phyloP scores from a whole-genome alignment of 306 rosid species.

The Dalbergia oliveri region DNA sequence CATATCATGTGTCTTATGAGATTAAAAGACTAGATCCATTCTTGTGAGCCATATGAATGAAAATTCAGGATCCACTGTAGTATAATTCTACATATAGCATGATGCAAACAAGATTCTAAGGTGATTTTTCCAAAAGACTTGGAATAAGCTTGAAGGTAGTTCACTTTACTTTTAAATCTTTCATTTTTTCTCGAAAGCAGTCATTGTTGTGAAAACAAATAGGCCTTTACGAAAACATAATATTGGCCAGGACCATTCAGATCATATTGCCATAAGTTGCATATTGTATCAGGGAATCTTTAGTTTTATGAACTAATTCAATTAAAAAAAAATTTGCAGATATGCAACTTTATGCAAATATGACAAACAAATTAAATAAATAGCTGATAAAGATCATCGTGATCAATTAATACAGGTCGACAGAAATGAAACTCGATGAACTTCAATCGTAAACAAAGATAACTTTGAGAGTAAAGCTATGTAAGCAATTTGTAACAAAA shows the following conservation, averaged over 20 bases:
- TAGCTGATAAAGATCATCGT: neutral
- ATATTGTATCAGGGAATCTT: neutral
- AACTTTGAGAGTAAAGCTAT: neutral
- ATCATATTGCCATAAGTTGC: neutral
- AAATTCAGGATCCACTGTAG: neutral
- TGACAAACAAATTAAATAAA: neutral
- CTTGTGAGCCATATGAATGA: neutral
- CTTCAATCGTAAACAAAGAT: neutral
- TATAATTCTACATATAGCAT: neutral
- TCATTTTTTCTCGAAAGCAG: neutral
- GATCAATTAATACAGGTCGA: neutral
- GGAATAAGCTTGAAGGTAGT: slow-evolving; percentile 1
- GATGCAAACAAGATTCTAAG: neutral
- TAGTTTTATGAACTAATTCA: neutral
- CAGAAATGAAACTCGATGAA: slow-evolving; percentile 5
- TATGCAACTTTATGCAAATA: neutral
- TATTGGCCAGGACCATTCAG: neutral
- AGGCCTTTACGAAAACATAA: neutral
- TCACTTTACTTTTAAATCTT: neutral
- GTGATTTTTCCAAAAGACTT: neutral
- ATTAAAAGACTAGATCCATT: slow-evolving; percentile 9
- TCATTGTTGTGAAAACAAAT: neutral
- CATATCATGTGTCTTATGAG: neutral
- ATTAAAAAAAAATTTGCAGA: neutral
- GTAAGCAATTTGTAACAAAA: neutral